These are phyloP conservation scores for Pugionium dolabratum DNA, from an alignment of 345 rosid genomes.

Conservation along the genomic window DNA sequence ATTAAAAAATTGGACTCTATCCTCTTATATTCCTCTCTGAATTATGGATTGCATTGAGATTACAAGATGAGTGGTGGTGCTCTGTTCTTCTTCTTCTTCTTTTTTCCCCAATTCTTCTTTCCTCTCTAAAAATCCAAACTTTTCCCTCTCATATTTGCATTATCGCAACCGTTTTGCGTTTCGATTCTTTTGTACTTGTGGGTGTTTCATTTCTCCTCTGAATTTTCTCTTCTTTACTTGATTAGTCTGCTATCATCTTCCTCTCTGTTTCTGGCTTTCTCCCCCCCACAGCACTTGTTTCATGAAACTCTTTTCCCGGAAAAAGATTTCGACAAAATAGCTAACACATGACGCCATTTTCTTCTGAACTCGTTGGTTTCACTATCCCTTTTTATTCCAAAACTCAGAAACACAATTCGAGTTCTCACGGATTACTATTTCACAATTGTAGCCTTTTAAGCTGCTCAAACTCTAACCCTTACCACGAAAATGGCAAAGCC, in stretches of 20 bases:
- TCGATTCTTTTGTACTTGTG: conserved; percentile 19
- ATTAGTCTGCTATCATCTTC: too few species aligned
- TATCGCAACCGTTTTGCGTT: background rate
- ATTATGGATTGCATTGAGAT: conserved; percentile 23
- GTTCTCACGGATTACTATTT: background rate
- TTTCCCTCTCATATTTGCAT: conserved; percentile 6
- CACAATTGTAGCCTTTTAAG: conserved; percentile 21
- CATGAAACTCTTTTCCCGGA: conserved; percentile 6
- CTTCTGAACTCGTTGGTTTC: conserved; percentile 40
- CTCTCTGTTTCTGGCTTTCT: too few species aligned
- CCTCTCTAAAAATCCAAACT: background rate
- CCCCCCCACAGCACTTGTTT: background rate
- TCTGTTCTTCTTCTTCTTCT: background rate
- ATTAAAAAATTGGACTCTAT: too few species aligned
- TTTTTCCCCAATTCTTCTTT: background rate
- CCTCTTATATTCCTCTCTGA: background rate
- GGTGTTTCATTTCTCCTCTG: background rate
- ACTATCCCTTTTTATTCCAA: conserved; percentile 39
- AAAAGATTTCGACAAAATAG: background rate
- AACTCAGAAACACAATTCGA: conserved; percentile 28
- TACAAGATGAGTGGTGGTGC: conserved; percentile 37
- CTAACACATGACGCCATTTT: conserved; percentile 33
- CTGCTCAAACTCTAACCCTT: conserved; percentile 30
- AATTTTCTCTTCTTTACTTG: background rate
- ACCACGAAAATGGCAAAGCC: conserved; percentile 18